Evolutionary conservation across 169 alveolate genomes (phyloP), one percentile per base, ranked within the genome.

Genomic region (Plasmodium gaboni): DNA sequence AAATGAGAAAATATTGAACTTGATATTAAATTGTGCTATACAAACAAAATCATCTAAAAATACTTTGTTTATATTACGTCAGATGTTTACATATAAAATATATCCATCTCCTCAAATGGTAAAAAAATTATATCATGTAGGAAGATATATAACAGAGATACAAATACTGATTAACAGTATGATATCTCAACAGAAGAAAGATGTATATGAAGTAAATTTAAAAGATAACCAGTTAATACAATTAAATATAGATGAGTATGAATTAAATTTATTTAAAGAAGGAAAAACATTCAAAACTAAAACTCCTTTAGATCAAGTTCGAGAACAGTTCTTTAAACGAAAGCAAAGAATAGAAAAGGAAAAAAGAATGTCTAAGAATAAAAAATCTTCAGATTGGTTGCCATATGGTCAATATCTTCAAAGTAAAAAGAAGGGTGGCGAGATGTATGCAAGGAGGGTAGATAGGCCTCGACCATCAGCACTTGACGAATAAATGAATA

Each of bases 61-160:
- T 73, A 92, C 96, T 5, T 22, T 93, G 26, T 73, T 87, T 65
- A 57, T 93, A 0, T 78, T 95, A 42, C 83, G 93, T 12, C 96
- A 95, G 19, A 95, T 95, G 97, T 92, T 87, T 74, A 32, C 69
- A 13, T 71, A 89, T 38, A 89, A 92, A 51, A 88, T 95, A 38
- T 94, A 89, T 69, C 98, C 98, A 1, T 93, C 96, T 1, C 95
- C 96, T 5, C 87, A 91, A 67, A 87, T 94, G 65, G 73, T 93
- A 44, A 93, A 73, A 38, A 93, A 78, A 63, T 87, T 96, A 71
- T 95, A 92, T 17, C 88, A 73, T 26, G 96, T 91, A 12, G 98
- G 96, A n/a, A 93, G 95, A 59, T 92, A 92, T 64, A 92, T 95
- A 59, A 72, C 94, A 3, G 96, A 95, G 5, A 93, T 96, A 9